Conservation (phyloP, 192 early-diverging fungal species). For the Funneliformis geosporum region DNA sequence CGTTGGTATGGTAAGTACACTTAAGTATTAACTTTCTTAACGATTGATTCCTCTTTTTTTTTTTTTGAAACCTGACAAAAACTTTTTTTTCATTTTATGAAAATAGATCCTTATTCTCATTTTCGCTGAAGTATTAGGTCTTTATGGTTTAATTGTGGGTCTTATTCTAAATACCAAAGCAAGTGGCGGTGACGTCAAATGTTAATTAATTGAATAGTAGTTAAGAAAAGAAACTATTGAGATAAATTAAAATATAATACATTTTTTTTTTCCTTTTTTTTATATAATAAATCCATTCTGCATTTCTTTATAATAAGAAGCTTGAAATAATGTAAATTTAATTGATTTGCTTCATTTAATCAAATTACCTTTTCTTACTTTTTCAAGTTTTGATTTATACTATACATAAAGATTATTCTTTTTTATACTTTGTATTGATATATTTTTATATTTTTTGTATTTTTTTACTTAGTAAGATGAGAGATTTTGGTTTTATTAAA, state of each 20-base stretch:
- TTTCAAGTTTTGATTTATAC: too few species aligned
- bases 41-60: not conserved
- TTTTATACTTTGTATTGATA: not conserved
- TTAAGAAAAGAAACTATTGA: too few species aligned
- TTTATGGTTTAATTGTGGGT: conserved; percentile 85
- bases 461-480: not conserved
- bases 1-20: conserved; percentile 69
- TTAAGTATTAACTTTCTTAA: not conserved
- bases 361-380: too few species aligned
- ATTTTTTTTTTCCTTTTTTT: too few species aligned
- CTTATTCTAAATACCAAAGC: conserved; percentile 86
- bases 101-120: conserved; percentile 78
- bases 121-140: conserved; percentile 87
- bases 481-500: not conserved
- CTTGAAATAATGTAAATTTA: too few species aligned
- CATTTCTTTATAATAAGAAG: too few species aligned
- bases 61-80: not conserved
- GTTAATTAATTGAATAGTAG: not conserved
- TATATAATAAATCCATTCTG: not conserved
- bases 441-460: not conserved
- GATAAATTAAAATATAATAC: too few species aligned
- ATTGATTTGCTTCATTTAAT: too few species aligned
- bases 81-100: not conserved
- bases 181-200: conserved; percentile 31
- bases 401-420: not conserved